A percentile compares a stretch with the other conserved stretches of the same genome.
These are phyloP conservation scores for Fraxinus baroniana DNA, from an alignment of 305 asterid genomes.

Conservation along the genomic window DNA sequence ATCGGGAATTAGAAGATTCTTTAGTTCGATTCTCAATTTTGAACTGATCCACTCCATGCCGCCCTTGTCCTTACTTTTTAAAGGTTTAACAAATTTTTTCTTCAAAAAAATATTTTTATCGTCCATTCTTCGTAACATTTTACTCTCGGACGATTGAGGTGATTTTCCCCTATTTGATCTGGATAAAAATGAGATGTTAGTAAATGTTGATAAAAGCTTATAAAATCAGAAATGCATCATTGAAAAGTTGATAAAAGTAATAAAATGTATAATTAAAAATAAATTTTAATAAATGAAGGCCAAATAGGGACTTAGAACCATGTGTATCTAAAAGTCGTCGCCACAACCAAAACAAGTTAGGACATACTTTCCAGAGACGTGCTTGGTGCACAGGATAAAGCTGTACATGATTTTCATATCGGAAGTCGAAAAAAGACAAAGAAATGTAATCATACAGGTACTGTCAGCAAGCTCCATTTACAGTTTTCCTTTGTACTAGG, in stretches of 20 bases:
- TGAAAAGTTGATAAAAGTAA: not conserved
- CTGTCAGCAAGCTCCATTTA: too few relatives aligned
- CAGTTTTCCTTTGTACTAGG: too few relatives aligned
- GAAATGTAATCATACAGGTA: too few relatives aligned
- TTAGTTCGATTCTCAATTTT: not conserved
- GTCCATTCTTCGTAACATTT: not conserved
- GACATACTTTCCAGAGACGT: not conserved
- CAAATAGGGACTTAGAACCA: too few relatives aligned
- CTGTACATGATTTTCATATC: too few relatives aligned
- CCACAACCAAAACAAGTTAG: not conserved
- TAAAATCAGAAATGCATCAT: too few relatives aligned
- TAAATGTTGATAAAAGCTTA: too few relatives aligned
- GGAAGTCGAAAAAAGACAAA: too few relatives aligned
- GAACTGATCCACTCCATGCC: not conserved
- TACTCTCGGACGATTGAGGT: not conserved
- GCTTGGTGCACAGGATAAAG: too few relatives aligned
- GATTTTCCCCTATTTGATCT: not conserved
- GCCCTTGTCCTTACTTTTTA: not conserved
- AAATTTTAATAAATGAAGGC: not conserved
- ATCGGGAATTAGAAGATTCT: not conserved
- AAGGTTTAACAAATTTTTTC: not conserved
- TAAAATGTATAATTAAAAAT: too few relatives aligned
- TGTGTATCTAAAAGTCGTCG: not conserved
- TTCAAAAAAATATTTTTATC: not conserved
- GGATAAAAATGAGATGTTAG: not conserved